Conservation (phyloP, 257 asterid genomes). For the Capsicum pubescens region DNA sequence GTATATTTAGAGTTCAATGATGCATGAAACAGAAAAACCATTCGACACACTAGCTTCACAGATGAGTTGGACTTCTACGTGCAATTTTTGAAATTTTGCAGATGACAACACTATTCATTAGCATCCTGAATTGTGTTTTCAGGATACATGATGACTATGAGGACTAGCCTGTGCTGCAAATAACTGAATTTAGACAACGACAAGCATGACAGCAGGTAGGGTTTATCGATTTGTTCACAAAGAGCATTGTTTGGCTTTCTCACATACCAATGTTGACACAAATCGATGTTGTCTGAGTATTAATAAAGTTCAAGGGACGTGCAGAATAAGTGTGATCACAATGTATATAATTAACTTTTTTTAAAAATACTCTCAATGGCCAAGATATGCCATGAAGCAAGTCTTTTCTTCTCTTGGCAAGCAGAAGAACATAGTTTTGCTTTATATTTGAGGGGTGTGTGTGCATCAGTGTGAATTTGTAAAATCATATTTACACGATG, state of each 20-base stretch:
- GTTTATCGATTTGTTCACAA: not conserved
- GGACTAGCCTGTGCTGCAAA: constrained; percentile 9
- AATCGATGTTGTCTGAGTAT: not conserved
- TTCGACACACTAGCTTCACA: not conserved
- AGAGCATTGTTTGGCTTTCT: constrained; percentile 7
- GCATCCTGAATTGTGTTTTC: constrained; percentile 15
- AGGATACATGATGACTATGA: not conserved
- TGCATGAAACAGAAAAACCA: constrained; percentile 11
- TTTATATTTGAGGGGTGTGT: not conserved
- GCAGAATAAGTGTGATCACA: not conserved
- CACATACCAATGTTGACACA: not conserved
- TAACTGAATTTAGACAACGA: not conserved
- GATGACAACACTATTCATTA: not conserved
- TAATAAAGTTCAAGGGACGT: not conserved
- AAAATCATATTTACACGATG: not conserved
- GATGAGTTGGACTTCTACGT: constrained; percentile 4
- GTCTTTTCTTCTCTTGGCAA: too few relatives aligned
- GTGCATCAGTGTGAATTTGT: not conserved
- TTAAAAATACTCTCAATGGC: not conserved
- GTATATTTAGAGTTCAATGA: not conserved
- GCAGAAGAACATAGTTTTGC: not conserved
- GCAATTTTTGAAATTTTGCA: not conserved
- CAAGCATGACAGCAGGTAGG: not conserved
- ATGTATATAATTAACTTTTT: not conserved
- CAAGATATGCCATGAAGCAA: not conserved